These are phyloP conservation scores for Eragrostis tef DNA, from an alignment of 202 grass and related monocot genomes.

Conservation along the genomic window DNA sequence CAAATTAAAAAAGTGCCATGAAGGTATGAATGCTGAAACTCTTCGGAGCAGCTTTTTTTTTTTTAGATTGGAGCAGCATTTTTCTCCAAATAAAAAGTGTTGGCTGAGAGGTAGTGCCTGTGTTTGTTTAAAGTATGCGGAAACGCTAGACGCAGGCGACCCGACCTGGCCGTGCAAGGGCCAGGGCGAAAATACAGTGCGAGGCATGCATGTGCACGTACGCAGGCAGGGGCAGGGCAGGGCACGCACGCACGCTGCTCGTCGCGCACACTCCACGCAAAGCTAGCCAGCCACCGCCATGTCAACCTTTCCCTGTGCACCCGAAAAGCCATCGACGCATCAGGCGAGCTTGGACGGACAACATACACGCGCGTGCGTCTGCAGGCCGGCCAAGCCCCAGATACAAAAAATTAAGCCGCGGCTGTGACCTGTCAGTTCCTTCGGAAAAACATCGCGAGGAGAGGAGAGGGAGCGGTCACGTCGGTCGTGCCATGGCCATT, in stretches of 20 bases:
- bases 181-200: background rate
- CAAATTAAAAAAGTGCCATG: background rate
- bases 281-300: slow-evolving; percentile 20
- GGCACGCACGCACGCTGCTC: slow-evolving; percentile 11
- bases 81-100: no score
- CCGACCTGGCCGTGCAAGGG: background rate
- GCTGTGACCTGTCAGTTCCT: background rate
- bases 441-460: background rate
- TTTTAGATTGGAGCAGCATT: no score
- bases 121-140: background rate
- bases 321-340: background rate
- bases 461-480: background rate
- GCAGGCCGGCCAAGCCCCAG: background rate
- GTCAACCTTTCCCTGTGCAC: slow-evolving; percentile 20
- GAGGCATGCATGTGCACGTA: slow-evolving; percentile 25
- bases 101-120: no score
- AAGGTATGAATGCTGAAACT: no score
- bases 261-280: slow-evolving; percentile 47
- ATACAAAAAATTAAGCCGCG: background rate
- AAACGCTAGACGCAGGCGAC: background rate
- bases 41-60: no score
- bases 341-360: background rate
- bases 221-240: background rate
- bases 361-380: background rate
- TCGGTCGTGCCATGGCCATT: background rate